A percentile compares a stretch with the other conserved stretches of the same genome.
These are phyloP conservation scores for Pyrenopolyporus hunteri DNA, from an alignment of 495 filamentous ascomycete species.

Conservation along the genomic window DNA sequence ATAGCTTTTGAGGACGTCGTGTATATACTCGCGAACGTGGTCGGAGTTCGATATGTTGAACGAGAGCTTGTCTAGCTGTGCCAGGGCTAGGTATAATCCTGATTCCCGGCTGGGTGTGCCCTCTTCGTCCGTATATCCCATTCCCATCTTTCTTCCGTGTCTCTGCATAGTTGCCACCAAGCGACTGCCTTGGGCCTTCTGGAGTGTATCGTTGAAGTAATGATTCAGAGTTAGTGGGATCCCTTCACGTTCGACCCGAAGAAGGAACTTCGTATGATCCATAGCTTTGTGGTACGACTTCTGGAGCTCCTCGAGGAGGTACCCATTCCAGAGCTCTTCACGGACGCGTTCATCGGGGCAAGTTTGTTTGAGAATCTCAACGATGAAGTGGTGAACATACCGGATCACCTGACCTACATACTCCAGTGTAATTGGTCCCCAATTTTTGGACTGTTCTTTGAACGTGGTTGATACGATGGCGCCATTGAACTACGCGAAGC, in stretches of 20 bases:
- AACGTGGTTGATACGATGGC: slow-evolving; percentile 54
- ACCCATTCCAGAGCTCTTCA: slow-evolving; percentile 44
- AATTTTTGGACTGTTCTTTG: slow-evolving; percentile 62
- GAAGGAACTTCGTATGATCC: slow-evolving; percentile 40
- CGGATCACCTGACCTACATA: slow-evolving; percentile 57
- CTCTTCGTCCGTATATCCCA: not conserved
- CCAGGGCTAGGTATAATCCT: slow-evolving; percentile 5
- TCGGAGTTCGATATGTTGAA: slow-evolving; percentile 54
- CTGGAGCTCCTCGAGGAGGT: slow-evolving; percentile 48
- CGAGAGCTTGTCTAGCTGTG: slow-evolving; percentile 23
- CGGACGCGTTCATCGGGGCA: slow-evolving; percentile 50
- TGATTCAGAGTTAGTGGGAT: slow-evolving; percentile 58
- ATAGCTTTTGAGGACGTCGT: slow-evolving; percentile 64
- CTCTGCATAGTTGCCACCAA: slow-evolving; percentile 29
- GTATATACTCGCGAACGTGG: slow-evolving; percentile 57
- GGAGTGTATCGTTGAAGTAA: slow-evolving; percentile 58
- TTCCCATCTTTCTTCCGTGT: not conserved
- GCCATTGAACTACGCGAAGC: slow-evolving; percentile 41
- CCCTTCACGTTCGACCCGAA: slow-evolving; percentile 55
- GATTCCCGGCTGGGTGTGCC: not conserved
- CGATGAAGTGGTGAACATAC: slow-evolving; percentile 57
- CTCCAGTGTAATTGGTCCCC: slow-evolving; percentile 51
- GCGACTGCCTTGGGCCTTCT: slow-evolving; percentile 46
- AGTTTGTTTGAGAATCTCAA: slow-evolving; percentile 40
- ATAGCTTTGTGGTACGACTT: slow-evolving; percentile 14